phyloP scores from a whole-genome alignment of 495 filamentous ascomycete species.

The Penicillium roqueforti region DNA sequence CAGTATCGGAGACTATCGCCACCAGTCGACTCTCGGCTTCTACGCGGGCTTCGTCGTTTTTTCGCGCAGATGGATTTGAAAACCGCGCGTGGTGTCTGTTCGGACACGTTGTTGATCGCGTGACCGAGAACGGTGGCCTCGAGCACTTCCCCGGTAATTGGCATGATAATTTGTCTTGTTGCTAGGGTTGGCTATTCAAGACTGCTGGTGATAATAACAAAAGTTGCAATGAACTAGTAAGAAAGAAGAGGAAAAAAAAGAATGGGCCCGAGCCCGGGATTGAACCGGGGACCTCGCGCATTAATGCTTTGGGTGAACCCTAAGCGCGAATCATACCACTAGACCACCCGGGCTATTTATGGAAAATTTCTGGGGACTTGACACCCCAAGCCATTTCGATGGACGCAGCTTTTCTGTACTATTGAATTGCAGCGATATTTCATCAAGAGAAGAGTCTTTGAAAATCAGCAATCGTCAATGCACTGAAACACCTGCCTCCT shows the following conservation, averaged over 20 bases:
- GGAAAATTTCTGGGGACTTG: no score
- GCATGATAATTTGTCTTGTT: not conserved
- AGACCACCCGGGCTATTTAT: slow-evolving; percentile 34
- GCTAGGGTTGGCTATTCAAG: no score
- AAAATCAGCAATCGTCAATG: no score
- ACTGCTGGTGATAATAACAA: no score
- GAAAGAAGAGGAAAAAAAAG: not conserved
- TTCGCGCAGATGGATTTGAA: not conserved
- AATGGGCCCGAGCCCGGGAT: slow-evolving; percentile 5
- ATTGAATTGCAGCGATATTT: no score
- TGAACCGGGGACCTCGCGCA: slow-evolving; percentile 8
- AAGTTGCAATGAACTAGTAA: no score
- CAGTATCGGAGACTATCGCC: not conserved
- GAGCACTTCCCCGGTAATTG: not conserved
- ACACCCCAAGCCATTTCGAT: no score
- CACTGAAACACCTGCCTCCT: no score
- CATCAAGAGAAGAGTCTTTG: no score
- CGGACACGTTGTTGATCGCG: not conserved
- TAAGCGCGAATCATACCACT: slow-evolving; percentile 43
- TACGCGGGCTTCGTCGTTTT: not conserved
- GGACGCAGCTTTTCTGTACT: no score
- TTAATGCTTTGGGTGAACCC: slow-evolving; percentile 15
- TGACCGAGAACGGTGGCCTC: not conserved
- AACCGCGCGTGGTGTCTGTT: not conserved
- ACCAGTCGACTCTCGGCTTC: not conserved